Conservation (phyloP, 2,329 filamentous ascomycete genomes). For the Chaetomiaceae sp. region DNA sequence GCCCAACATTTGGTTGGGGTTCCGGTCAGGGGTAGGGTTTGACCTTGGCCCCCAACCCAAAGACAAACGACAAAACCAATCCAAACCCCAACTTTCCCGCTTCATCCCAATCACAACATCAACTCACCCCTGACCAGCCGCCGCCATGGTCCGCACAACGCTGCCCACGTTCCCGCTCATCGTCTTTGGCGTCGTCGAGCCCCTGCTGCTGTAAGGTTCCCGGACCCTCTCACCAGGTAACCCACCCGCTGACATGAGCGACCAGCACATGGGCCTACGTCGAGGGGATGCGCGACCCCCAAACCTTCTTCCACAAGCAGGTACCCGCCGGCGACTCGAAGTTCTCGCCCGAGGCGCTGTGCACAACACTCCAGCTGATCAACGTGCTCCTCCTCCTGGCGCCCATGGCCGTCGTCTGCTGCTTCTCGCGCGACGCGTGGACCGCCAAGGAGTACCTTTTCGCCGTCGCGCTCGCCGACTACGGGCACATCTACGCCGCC, state of each 20-base stretch:
- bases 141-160: slow-evolving; percentile 1
- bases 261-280: slow-evolving; percentile 20
- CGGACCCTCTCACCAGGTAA: not conserved
- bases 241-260: too few species aligned
- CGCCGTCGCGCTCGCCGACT: slow-evolving; percentile 32
- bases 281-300: slow-evolving; percentile 25
- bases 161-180: slow-evolving; percentile 1
- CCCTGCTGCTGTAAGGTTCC: not conserved
- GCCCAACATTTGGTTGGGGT: too few species aligned
- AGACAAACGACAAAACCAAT: too few species aligned
- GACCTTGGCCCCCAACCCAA: too few species aligned
- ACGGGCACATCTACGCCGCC: slow-evolving; percentile 33
- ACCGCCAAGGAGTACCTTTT: slow-evolving; percentile 28
- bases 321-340: slow-evolving; percentile 15
- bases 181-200: slow-evolving; percentile 10
- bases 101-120: too few species aligned
- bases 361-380: slow-evolving; percentile 28
- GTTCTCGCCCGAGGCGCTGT: slow-evolving; percentile 24
- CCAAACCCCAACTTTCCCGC: too few species aligned
- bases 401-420: slow-evolving; percentile 29
- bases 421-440: slow-evolving; percentile 28
- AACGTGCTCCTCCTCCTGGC: slow-evolving; percentile 33
- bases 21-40: too few species aligned
- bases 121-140: too few species aligned
- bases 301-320: slow-evolving; percentile 29